These are phyloP conservation scores for Fusarium pseudograminearum DNA, from an alignment of 2,329 filamentous ascomycete species.

Conservation along the genomic window DNA sequence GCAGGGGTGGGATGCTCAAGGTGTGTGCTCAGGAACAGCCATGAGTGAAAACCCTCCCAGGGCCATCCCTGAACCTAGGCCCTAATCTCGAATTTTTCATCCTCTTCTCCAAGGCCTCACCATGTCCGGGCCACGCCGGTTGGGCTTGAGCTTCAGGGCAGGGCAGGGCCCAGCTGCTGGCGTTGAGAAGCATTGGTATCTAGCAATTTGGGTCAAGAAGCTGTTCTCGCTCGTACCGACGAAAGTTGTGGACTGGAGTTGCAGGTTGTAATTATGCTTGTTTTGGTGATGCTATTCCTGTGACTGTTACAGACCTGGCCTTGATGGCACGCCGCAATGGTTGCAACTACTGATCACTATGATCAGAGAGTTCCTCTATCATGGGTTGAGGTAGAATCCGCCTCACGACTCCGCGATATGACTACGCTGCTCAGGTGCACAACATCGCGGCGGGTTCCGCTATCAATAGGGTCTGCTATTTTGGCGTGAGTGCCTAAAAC, in stretches of 20 bases:
- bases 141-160: slow-evolving; percentile 41
- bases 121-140: slow-evolving; percentile 46
- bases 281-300: slow-evolving; percentile 5
- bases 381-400: slow-evolving; percentile 35
- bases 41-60: slow-evolving; percentile 30
- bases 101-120: slow-evolving; percentile 41
- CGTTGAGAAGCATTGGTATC: slow-evolving; percentile 32
- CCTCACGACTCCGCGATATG: slow-evolving; percentile 41
- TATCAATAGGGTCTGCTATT: slow-evolving; percentile 37
- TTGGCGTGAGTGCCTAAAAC: slow-evolving; percentile 38
- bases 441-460: slow-evolving; percentile 41
- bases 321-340: not conserved
- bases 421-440: slow-evolving; percentile 27
- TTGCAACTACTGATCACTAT: not conserved
- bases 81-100: slow-evolving; percentile 47
- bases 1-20: slow-evolving; percentile 36
- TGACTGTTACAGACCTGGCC: not conserved
- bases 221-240: slow-evolving; percentile 9
- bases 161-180: slow-evolving; percentile 39
- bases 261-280: slow-evolving; percentile 13
- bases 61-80: slow-evolving; percentile 44
- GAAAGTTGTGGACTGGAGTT: slow-evolving; percentile 12
- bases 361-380: slow-evolving; percentile 31
- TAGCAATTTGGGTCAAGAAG: not conserved
- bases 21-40: slow-evolving; percentile 32